phyloP scores from a whole-genome alignment of 1,284 basidiomycete genomes.

The Ganoderma resinaceum region DNA sequence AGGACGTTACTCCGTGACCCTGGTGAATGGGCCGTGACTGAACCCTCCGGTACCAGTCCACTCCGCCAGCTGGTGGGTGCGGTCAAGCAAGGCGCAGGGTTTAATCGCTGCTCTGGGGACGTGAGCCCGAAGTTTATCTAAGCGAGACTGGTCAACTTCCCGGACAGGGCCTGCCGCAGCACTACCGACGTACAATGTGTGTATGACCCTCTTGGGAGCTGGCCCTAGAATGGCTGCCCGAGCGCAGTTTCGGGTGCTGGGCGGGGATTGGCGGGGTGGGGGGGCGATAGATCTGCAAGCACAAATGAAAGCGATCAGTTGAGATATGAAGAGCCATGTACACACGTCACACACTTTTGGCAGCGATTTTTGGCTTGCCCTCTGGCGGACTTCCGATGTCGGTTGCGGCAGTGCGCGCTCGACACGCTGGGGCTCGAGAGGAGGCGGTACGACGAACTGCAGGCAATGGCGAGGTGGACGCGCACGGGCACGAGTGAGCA shows the following conservation, averaged over 20 bases:
- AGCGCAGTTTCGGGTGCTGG: slow-evolving; percentile 34
- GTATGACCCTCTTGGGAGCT: slow-evolving; percentile 22
- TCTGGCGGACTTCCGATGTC: slow-evolving; percentile 15
- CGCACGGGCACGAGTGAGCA: slow-evolving; percentile 11
- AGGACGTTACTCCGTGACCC: slow-evolving; percentile 17
- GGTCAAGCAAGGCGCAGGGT: slow-evolving; percentile 12
- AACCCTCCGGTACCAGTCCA: slow-evolving; percentile 16
- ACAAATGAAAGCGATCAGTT: slow-evolving; percentile 12
- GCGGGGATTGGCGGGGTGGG: slow-evolving; percentile 44
- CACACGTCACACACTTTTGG: slow-evolving; percentile 24
- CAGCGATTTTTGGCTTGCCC: slow-evolving; percentile 30
- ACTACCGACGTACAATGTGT: slow-evolving; percentile 19
- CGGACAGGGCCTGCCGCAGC: slow-evolving; percentile 1
- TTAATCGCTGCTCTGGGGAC: slow-evolving; percentile 16
- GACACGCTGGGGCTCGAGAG: slow-evolving; percentile 18
- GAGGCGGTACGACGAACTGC: slow-evolving; percentile 25
- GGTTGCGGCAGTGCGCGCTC: slow-evolving; percentile 14
- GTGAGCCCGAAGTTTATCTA: slow-evolving; percentile 21
- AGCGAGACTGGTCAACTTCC: not conserved
- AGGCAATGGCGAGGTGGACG: slow-evolving; percentile 23
- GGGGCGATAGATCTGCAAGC: slow-evolving; percentile 40
- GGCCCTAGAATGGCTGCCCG: slow-evolving; percentile 17
- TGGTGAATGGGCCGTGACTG: slow-evolving; percentile 13
- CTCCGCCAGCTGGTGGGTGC: slow-evolving; percentile 18
- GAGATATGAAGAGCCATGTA: slow-evolving; percentile 15